These are phyloP conservation scores for Entophlyctis luteolus DNA, from an alignment of 192 early-diverging fungal genomes.

Conservation along the genomic window DNA sequence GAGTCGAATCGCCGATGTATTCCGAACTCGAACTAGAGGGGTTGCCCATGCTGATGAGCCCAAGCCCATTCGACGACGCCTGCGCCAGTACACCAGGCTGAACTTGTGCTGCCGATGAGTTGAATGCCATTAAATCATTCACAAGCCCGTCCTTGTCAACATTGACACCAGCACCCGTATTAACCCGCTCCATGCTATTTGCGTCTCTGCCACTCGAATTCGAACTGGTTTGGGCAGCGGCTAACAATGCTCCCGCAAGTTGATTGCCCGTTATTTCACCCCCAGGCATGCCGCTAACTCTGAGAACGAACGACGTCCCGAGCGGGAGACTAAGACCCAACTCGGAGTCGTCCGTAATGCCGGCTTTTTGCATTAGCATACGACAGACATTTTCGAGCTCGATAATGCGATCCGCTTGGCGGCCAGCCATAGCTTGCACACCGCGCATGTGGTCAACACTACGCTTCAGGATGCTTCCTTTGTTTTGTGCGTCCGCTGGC, in stretches of 20 bases:
- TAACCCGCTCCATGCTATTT: background rate
- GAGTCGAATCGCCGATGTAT: too few relatives aligned
- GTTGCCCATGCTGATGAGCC: too few relatives aligned
- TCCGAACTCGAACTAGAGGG: too few relatives aligned
- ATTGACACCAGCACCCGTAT: background rate
- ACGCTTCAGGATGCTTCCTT: conserved; percentile 89
- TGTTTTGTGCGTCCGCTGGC: conserved; percentile 67
- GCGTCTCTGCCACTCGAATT: background rate
- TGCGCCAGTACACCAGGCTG: background rate
- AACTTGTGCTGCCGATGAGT: background rate
- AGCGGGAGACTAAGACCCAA: conserved; percentile 45
- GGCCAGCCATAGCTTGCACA: conserved; percentile 63
- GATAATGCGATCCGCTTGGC: conserved; percentile 60
- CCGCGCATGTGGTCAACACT: conserved; percentile 91
- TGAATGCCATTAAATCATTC: background rate
- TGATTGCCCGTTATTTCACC: conserved; percentile 21
- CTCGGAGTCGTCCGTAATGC: conserved; percentile 43
- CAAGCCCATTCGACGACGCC: too few relatives aligned
- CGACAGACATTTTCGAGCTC: conserved; percentile 67
- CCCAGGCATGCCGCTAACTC: conserved; percentile 24
- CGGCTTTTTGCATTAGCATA: conserved; percentile 37
- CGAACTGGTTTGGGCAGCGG: background rate
- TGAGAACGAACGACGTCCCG: conserved; percentile 47
- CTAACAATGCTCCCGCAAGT: conserved; percentile 19
- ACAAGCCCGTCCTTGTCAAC: background rate